Base-by-base conservation (phyloP, 2,329 filamentous ascomycete genomes). In the Trichoderma citrinoviride region DNA sequence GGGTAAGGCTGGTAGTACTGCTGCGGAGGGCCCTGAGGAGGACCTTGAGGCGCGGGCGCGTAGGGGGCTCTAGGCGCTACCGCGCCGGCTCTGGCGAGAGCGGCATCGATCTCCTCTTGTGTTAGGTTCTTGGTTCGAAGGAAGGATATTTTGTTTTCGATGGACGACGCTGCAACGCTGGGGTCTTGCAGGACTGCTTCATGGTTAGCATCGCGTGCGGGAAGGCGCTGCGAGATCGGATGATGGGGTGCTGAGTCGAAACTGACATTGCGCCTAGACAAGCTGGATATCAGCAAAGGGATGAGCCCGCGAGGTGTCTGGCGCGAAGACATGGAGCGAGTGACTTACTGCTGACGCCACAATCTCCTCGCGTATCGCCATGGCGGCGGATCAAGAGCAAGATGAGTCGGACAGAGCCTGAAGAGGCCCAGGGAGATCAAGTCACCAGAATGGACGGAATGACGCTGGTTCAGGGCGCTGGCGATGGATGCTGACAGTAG, bases 111-210 rank as follows among this genome's bases (percentile, higher is more conserved):
- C 79, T 99, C 96, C 78, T 98, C 94, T 76, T 95, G 91, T 0
- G 94, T 98, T 62, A 99, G 85, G 77, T 99, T 98, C 80, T 99
- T 99, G 7, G 93, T 96, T 77, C 93, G 91, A 21, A 99, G 84
- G 72, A 99, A 99, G 8, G 93, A 90, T 66, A 98, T 86, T 69
- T 92, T 89, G 78, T 95, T 97, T 74, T 98, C 95, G 67, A 97
- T 81, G n/a, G 95, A 90, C 5, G 95, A 94, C 10, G 88, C 87
- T 43, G 92, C 87, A 70, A 99, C 94, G 58, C 90, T 96, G 12
- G 95, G 93, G 76, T 99, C 95, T 80, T 96, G 92, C 67, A 99
- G 87, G 78, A 99, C 92, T 94, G 73, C 49, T 60, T 44, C 21
- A 12, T 21, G 49, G 73, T 73, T 71, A 72, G 37, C 25, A 62